phyloP scores from a whole-genome alignment of 2,329 filamentous ascomycete species.

The Pseudocercospora fuligena region DNA sequence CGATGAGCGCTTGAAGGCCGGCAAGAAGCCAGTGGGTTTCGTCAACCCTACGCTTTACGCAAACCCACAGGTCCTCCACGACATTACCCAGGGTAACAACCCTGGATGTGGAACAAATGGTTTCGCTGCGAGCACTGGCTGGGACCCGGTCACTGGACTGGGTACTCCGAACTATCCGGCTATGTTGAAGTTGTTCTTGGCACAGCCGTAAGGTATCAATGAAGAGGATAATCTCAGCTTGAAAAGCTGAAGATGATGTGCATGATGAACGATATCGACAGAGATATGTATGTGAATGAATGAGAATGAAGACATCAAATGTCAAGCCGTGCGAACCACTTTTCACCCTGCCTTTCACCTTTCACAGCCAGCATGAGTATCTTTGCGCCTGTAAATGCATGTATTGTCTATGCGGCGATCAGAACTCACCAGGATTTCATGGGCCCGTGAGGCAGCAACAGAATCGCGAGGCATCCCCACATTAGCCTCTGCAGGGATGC shows the following conservation, averaged over 20 bases:
- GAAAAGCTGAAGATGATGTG: neutral
- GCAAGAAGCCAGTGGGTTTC: slow-evolving; percentile 37
- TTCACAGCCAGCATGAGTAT: too few relatives aligned
- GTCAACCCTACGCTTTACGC: slow-evolving; percentile 46
- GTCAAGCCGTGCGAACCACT: neutral
- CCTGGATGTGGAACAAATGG: slow-evolving; percentile 40
- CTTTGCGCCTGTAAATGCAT: too few relatives aligned
- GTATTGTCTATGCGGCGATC: neutral
- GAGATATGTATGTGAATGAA: neutral
- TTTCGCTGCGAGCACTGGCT: slow-evolving; percentile 34
- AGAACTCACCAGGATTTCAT: neutral
- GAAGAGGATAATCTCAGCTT: neutral
- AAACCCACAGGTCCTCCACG: slow-evolving; percentile 43
- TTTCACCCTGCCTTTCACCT: too few relatives aligned
- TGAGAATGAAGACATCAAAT: neutral
- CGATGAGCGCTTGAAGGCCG: slow-evolving; percentile 34
- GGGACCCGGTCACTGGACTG: slow-evolving; percentile 38
- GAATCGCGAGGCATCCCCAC: neutral
- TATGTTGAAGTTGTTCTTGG: slow-evolving; percentile 29
- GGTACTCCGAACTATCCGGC: slow-evolving; percentile 31
- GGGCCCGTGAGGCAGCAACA: neutral
- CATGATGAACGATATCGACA: neutral
- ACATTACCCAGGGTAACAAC: slow-evolving; percentile 44
- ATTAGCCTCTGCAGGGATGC: slow-evolving; percentile 1
- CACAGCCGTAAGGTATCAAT: slow-evolving; percentile 8